Conservation (phyloP, 306 rosid species). For the Glycine tomentella region DNA sequence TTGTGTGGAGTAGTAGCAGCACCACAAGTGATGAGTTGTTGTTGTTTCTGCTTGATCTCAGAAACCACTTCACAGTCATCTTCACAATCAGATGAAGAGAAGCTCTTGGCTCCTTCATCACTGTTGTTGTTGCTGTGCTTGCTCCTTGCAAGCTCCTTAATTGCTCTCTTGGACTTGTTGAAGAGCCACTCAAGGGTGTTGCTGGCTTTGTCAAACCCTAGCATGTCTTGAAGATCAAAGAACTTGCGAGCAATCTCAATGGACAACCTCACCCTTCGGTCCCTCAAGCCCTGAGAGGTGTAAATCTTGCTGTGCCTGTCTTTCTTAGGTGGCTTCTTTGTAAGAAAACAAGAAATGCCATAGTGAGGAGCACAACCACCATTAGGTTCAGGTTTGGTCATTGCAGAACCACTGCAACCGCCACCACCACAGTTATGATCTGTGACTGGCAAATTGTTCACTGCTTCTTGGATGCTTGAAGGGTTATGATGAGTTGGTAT, state of each 20-base stretch:
- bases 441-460: slow-evolving; percentile 44
- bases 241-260: slow-evolving; percentile 84
- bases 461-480: slow-evolving; percentile 44
- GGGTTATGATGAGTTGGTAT: slow-evolving; percentile 42
- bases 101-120: slow-evolving; percentile 30
- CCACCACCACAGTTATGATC: slow-evolving; percentile 39
- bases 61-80: slow-evolving; percentile 49
- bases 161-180: slow-evolving; percentile 73
- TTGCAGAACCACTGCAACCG: background rate
- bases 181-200: slow-evolving; percentile 96
- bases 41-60: slow-evolving; percentile 39
- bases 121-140: slow-evolving; percentile 45
- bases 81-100: slow-evolving; percentile 54
- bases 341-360: slow-evolving; percentile 46
- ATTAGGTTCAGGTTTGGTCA: slow-evolving; percentile 43
- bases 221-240: slow-evolving; percentile 95
- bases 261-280: slow-evolving; percentile 86
- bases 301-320: slow-evolving; percentile 94
- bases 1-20: background rate
- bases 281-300: slow-evolving; percentile 93
- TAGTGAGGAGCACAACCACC: slow-evolving; percentile 15
- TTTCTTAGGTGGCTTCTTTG: slow-evolving; percentile 60
- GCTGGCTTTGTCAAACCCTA: slow-evolving; percentile 97
- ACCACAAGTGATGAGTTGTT: slow-evolving; percentile 16
- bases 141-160: slow-evolving; percentile 57